Percentiles rank a stretch among this genome's conserved stretches.
Conservation (phyloP, 192 early-diverging fungal genomes). For the Podochytrium sp. region DNA sequence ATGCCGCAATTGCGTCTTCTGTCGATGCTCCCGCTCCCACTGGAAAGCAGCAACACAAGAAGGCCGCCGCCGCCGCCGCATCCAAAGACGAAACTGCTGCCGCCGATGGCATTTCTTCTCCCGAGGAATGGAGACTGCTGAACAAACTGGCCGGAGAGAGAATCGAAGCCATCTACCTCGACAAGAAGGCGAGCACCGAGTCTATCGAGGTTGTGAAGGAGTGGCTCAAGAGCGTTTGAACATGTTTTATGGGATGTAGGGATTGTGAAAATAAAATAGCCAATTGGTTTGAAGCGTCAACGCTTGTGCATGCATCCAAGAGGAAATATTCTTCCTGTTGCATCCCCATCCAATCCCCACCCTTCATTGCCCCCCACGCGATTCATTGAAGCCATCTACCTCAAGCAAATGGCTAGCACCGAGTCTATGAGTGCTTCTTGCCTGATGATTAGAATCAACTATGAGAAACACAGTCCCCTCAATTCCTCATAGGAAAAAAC, state of each 20-base stretch:
- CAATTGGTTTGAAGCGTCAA: too few species aligned
- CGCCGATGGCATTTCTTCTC: background rate
- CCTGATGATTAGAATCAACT: too few species aligned
- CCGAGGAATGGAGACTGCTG: constrained; percentile 17
- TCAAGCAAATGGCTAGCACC: background rate
- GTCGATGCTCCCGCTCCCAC: background rate
- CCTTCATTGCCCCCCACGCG: background rate
- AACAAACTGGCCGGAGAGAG: constrained; percentile 26
- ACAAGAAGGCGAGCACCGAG: constrained; percentile 11
- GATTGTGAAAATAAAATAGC: background rate
- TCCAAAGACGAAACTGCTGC: background rate
- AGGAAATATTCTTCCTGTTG: too few species aligned
- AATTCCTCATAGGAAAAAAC: too few species aligned
- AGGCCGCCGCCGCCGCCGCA: background rate
- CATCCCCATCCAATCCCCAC: background rate
- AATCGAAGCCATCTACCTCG: constrained; percentile 32
- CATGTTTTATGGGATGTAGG: background rate
- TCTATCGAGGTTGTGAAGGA: constrained; percentile 19
- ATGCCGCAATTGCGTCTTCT: background rate
- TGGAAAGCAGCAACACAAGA: background rate
- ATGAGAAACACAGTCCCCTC: too few species aligned
- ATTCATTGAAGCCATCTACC: background rate
- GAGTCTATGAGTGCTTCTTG: background rate
- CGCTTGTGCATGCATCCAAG: too few species aligned
- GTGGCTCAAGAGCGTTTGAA: constrained; percentile 28